A percentile compares a stretch with the other conserved stretches of the same genome.
Evolutionary conservation across 495 filamentous ascomycete species (phyloP).

Genomic region (Trichoderma reesei): DNA sequence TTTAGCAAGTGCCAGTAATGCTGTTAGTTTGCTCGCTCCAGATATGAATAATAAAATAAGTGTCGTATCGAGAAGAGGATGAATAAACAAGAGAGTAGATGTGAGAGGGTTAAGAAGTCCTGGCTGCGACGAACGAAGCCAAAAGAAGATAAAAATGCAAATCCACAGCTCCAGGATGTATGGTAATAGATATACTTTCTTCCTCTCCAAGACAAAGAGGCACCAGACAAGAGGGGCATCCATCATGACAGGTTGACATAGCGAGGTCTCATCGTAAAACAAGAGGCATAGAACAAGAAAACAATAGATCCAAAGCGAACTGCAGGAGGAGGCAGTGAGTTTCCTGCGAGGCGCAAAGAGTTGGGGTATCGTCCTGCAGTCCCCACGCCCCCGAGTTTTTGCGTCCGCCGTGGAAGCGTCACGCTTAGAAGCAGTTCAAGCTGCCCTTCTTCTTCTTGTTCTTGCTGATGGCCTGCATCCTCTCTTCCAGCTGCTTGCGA

Average conservation of each 20-base stretch:
- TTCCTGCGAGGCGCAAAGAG: constrained; percentile 2
- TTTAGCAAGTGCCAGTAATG: neutral
- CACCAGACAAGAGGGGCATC: neutral
- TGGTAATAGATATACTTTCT: neutral
- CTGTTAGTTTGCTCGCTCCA: neutral
- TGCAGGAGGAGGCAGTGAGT: neutral
- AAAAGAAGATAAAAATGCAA: neutral
- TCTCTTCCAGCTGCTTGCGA: constrained; percentile 76
- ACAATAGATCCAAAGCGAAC: neutral
- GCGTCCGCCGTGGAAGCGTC: neutral
- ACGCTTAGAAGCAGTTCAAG: constrained; percentile 83
- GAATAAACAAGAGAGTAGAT: neutral
- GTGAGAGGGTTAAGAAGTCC: neutral
- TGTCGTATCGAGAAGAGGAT: neutral
- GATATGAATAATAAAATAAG: neutral
- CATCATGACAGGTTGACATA: neutral
- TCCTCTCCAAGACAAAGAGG: neutral
- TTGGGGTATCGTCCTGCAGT: constrained; percentile 6
- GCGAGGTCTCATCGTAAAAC: neutral
- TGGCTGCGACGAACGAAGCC: neutral
- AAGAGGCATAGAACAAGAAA: neutral
- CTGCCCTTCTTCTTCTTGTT: constrained; percentile 97
- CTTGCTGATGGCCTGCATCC: constrained; percentile 87
- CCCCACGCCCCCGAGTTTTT: neutral
- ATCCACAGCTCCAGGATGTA: neutral